Conservation (phyloP, 1,284 basidiomycete genomes). For the Xerocomus minutiporus region DNA sequence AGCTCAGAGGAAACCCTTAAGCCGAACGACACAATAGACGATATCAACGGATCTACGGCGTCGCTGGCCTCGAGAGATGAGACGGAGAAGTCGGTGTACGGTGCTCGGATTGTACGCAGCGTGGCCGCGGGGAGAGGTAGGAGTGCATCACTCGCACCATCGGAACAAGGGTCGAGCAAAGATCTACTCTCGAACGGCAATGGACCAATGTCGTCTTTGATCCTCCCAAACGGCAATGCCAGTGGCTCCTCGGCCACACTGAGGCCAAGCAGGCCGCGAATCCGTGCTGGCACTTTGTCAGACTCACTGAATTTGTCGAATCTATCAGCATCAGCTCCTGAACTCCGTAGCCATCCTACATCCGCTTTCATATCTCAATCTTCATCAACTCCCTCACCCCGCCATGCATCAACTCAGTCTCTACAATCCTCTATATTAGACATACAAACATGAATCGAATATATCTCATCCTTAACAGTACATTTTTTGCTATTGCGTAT, state of each 20-base stretch:
- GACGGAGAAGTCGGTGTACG: constrained; percentile 31
- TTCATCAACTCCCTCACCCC: constrained; percentile 9
- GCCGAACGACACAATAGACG: constrained; percentile 40
- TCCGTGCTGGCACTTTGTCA: constrained; percentile 4
- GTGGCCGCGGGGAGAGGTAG: constrained; percentile 47
- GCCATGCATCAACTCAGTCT: constrained; percentile 6
- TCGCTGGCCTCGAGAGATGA: constrained; percentile 34
- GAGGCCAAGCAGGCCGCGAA: constrained; percentile 16
- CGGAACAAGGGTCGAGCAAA: constrained; percentile 19
- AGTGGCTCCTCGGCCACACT: constrained; percentile 21
- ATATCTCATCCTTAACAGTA: constrained; percentile 16
- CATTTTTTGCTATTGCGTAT: constrained; percentile 19
- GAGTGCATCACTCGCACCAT: constrained; percentile 31
- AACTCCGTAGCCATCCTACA: constrained; percentile 18
- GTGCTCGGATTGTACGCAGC: constrained; percentile 52
- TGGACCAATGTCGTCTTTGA: constrained; percentile 8
- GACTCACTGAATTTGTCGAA: constrained; percentile 6
- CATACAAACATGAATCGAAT: constrained; percentile 17
- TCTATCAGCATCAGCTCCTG: constrained; percentile 27
- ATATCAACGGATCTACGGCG: constrained; percentile 39
- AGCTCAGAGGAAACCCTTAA: constrained; percentile 63
- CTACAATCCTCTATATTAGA: constrained; percentile 14
- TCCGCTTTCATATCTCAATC: constrained; percentile 8
- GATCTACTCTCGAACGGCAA: constrained; percentile 12
- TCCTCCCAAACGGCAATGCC: constrained; percentile 26